These are phyloP conservation scores for Candida golubevii DNA, from an alignment of 805 yeast species.

Conservation along the genomic window DNA sequence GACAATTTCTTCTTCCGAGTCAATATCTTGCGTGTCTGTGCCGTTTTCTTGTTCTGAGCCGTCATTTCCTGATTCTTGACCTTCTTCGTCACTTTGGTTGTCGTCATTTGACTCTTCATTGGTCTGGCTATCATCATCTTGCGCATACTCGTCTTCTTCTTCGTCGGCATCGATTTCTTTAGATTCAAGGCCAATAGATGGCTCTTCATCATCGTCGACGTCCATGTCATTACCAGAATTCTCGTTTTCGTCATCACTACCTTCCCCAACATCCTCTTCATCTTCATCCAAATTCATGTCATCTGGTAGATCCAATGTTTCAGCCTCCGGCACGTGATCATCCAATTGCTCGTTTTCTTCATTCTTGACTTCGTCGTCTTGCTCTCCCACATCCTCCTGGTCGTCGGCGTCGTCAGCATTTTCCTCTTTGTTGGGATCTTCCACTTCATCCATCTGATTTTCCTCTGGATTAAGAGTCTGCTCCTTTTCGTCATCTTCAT, in stretches of 20 bases:
- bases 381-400: slow-evolving; percentile 76
- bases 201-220: slow-evolving; percentile 15
- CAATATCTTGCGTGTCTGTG: slow-evolving; percentile 23
- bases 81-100: slow-evolving; percentile 16
- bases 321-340: slow-evolving; percentile 73
- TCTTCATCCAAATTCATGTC: slow-evolving; percentile 87
- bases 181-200: slow-evolving; percentile 9
- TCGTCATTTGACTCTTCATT: slow-evolving; percentile 16
- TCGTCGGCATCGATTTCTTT: slow-evolving; percentile 24
- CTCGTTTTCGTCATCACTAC: slow-evolving; percentile 37
- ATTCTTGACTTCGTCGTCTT: slow-evolving; percentile 70
- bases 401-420: slow-evolving; percentile 47
- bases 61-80: slow-evolving; percentile 21
- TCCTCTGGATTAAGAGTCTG: slow-evolving; percentile 35
- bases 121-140: slow-evolving; percentile 15
- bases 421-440: slow-evolving; percentile 42
- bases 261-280: slow-evolving; percentile 39
- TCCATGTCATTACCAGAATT: slow-evolving; percentile 21
- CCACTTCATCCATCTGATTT: slow-evolving; percentile 26
- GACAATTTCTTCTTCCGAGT: slow-evolving; percentile 25
- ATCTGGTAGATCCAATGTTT: slow-evolving; percentile 86
- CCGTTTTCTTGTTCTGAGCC: slow-evolving; percentile 23
- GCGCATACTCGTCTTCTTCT: slow-evolving; percentile 25
- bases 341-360: slow-evolving; percentile 69
- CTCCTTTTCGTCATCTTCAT: slow-evolving; percentile 43